These are phyloP conservation scores for Claviceps pazoutovae DNA, from an alignment of 2,329 filamentous ascomycete genomes.

Conservation along the genomic window DNA sequence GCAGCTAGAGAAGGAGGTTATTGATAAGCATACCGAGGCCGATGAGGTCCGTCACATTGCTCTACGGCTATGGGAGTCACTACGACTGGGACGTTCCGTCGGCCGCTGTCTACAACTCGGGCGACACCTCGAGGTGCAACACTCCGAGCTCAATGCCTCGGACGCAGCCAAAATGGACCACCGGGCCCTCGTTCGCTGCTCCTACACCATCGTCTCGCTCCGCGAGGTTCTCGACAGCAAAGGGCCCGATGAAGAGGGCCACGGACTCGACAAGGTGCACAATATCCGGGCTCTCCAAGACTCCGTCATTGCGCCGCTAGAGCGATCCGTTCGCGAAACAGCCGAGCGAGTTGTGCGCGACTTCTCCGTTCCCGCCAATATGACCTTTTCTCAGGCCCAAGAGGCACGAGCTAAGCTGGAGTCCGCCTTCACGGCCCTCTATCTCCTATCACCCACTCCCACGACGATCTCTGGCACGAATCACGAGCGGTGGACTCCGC, in stretches of 20 bases:
- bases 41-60: constrained; percentile 69
- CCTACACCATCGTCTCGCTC: constrained; percentile 63
- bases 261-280: constrained; percentile 60
- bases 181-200: constrained; percentile 65
- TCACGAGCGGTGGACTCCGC: constrained; percentile 47
- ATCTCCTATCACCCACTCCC: constrained; percentile 58
- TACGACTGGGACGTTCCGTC: constrained; percentile 63
- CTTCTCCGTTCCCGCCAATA: constrained; percentile 52
- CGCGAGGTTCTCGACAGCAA: constrained; percentile 56
- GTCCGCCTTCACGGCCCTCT: constrained; percentile 64
- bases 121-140: constrained; percentile 74
- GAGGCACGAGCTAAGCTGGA: constrained; percentile 61
- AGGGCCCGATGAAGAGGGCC: constrained; percentile 59
- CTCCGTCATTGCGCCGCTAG: constrained; percentile 55
- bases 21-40: constrained; percentile 72
- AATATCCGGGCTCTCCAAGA: constrained; percentile 58
- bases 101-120: constrained; percentile 69
- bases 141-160: constrained; percentile 44
- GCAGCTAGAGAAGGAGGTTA: constrained; percentile 73
- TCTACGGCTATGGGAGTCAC: constrained; percentile 64
- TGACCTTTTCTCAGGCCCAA: constrained; percentile 52
- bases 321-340: constrained; percentile 56
- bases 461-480: constrained; percentile 21
- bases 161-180: constrained; percentile 54
- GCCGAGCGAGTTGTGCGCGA: constrained; percentile 71